A percentile compares a stretch with the other conserved stretches of the same genome.
Evolutionary conservation across 2,329 filamentous ascomycete species (phyloP).

Genomic region (Ophiosphaerella korrae): DNA sequence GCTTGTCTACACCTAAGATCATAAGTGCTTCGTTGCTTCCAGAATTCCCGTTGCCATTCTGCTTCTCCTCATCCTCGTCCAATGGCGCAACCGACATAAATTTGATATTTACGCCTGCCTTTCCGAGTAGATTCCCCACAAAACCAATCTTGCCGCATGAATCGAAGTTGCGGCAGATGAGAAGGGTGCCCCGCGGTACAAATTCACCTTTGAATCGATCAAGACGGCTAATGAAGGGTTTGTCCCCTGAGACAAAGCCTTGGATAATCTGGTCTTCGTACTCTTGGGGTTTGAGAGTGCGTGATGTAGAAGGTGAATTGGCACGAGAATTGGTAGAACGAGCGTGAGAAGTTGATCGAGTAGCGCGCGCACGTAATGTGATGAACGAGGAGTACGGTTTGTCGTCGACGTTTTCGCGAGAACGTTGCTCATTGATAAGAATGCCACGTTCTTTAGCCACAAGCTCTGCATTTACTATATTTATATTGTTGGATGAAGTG

Average conservation of each 20-base stretch:
- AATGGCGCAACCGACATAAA: conserved; percentile 77
- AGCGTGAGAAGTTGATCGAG: conserved; percentile 41
- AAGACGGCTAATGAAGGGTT: conserved; percentile 72
- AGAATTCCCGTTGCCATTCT: conserved; percentile 21
- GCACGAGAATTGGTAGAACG: conserved; percentile 26
- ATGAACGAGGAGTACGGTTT: conserved; percentile 72
- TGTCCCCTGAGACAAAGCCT: conserved; percentile 69
- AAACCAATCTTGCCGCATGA: conserved; percentile 81
- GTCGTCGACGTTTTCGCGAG: conserved; percentile 63
- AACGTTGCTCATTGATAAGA: conserved; percentile 74
- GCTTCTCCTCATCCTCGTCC: conserved; percentile 46
- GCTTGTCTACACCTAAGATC: conserved; percentile 76
- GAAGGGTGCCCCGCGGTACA: conserved; percentile 71
- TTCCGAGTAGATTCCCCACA: conserved; percentile 73
- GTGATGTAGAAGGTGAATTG: conserved; percentile 36
- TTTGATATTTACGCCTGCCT: conserved; percentile 74
- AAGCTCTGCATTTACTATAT: conserved; percentile 80
- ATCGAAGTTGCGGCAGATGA: conserved; percentile 84
- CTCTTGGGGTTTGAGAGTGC: conserved; percentile 10
- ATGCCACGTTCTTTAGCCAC: conserved; percentile 79
- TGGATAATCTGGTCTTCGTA: conserved; percentile 61
- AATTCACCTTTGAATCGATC: conserved; percentile 77
- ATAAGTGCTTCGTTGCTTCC: conserved; percentile 72
- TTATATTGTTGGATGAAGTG: conserved; percentile 72
- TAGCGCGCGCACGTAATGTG: conserved; percentile 64